Evolutionary conservation across 164 flowering plant species (phyloP), one percentile per base, ranked within the genome.

Genomic region (Taxillus chinensis): DNA sequence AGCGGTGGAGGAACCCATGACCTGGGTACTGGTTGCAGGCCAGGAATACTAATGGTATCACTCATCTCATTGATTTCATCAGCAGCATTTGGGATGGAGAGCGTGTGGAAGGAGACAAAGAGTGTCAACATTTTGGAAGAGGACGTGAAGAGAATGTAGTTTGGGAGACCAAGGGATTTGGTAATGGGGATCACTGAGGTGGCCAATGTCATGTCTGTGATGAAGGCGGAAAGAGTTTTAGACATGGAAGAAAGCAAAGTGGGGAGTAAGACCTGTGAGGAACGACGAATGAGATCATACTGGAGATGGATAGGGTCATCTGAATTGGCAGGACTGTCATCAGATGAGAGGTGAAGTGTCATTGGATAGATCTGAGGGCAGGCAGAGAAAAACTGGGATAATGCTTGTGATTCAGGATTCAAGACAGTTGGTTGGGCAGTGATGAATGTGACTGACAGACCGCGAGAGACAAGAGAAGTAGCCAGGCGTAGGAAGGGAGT

Each of bases 51-150:
- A 8, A 73, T 4, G 8, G 11, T 38, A 8, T 59, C 57, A 14
- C n/a, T 11, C 8, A 3, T 37, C 5, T 15, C 59, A 16, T 62
- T 50, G 14, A 5, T 9, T 6, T 12, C 39, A 39, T 11, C 16
- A 0, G 27, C 13, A 13, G 59, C 6, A 14, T 50, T 9, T 17
- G 65, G 14, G 63, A 46, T 43, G 61, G 38, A 52, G 10, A 64
- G 12, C 13, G 57, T 54, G 5, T 71, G 73, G 60, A 54, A 69
- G 65, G 43, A 52, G 4, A 66, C 65, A 7, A 45, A 50, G 27
- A 83, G 60, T 13, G 81, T 63, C 0, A 82, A 56, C 77, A 80
- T 73, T 50, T 63, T 68, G 14, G 84, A 79, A 7, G 77, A 80
- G 38, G 79, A 45, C 5, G 80, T 75, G 68, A 64, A 67, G 62